Percentiles rank a stretch among this genome's conserved stretches.
Evolutionary conservation across 305 asterid genomes (phyloP).

Genomic region (Coffea humblotiana): DNA sequence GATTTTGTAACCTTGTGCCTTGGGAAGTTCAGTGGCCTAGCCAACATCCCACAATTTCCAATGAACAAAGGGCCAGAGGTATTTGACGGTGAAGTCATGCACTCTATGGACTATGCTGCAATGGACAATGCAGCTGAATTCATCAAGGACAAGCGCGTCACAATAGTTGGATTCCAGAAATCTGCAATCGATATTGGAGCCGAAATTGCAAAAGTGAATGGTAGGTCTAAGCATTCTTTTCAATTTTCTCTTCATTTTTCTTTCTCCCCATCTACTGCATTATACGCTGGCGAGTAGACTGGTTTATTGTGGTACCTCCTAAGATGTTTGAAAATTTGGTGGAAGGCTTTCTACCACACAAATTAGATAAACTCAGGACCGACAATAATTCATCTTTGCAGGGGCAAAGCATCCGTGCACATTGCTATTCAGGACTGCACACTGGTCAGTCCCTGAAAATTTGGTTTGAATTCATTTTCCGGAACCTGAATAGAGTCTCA

Average conservation of each 20-base stretch:
- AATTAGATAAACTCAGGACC: no score
- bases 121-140: slow-evolving; percentile 50
- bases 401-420: slow-evolving; percentile 52
- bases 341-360: background rate
- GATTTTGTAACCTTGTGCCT: slow-evolving; percentile 58
- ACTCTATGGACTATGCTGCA: slow-evolving; percentile 62
- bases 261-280: background rate
- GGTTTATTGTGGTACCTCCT: background rate
- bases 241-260: background rate
- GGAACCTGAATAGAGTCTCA: slow-evolving; percentile 50
- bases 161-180: slow-evolving; percentile 60
- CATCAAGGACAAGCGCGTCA: slow-evolving; percentile 43
- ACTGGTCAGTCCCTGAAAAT: slow-evolving; percentile 47
- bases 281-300: background rate
- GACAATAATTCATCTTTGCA: slow-evolving; percentile 13
- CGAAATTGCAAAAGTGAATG: slow-evolving; percentile 45
- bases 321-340: background rate
- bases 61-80: slow-evolving; percentile 27
- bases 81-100: slow-evolving; percentile 46
- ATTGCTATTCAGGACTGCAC: slow-evolving; percentile 42
- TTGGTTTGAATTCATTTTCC: slow-evolving; percentile 33
- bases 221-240: slow-evolving; percentile 12
- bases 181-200: slow-evolving; percentile 63
- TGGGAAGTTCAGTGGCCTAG: slow-evolving; percentile 54
- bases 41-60: slow-evolving; percentile 44